A percentile compares a stretch with the other conserved stretches of the same genome.
Conservation (phyloP, 805 yeast genomes). For the Saccharomycopsis synnaedendra region DNA sequence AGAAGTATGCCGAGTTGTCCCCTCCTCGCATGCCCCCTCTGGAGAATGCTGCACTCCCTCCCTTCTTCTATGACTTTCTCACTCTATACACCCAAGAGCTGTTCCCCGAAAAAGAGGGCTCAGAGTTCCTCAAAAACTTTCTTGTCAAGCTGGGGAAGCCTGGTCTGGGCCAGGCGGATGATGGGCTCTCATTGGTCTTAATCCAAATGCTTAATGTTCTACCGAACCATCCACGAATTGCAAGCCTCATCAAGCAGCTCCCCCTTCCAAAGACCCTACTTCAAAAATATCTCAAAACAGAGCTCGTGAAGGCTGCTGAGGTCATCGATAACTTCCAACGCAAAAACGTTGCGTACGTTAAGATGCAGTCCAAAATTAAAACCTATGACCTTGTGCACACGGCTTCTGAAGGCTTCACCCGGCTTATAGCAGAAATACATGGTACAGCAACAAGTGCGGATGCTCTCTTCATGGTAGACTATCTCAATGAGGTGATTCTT, state of each 20-base stretch:
- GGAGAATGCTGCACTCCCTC: not conserved
- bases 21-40: too few species aligned
- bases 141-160: not conserved
- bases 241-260: slow-evolving; percentile 1
- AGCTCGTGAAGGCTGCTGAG: slow-evolving; percentile 1
- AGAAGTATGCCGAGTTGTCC: too few species aligned
- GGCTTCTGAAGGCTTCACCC: slow-evolving; percentile 69
- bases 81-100: slow-evolving; percentile 1
- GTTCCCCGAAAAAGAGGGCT: slow-evolving; percentile 2
- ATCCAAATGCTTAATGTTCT: slow-evolving; percentile 14
- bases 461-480: slow-evolving; percentile 29
- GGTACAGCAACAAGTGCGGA: slow-evolving; percentile 31
- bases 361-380: slow-evolving; percentile 23
- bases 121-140: slow-evolving; percentile 4
- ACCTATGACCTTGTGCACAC: slow-evolving; percentile 63
- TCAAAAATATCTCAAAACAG: slow-evolving; percentile 6
- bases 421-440: slow-evolving; percentile 39
- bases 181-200: slow-evolving; percentile 2
- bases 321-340: slow-evolving; percentile 3
- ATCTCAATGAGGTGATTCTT: slow-evolving; percentile 37
- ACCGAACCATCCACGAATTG: slow-evolving; percentile 5
- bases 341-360: slow-evolving; percentile 1
- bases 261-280: not conserved
- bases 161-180: not conserved
- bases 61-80: slow-evolving; percentile 12